These are phyloP conservation scores for Neodidymelliopsis sp. DNA, from an alignment of 2,329 filamentous ascomycete genomes.

Conservation along the genomic window DNA sequence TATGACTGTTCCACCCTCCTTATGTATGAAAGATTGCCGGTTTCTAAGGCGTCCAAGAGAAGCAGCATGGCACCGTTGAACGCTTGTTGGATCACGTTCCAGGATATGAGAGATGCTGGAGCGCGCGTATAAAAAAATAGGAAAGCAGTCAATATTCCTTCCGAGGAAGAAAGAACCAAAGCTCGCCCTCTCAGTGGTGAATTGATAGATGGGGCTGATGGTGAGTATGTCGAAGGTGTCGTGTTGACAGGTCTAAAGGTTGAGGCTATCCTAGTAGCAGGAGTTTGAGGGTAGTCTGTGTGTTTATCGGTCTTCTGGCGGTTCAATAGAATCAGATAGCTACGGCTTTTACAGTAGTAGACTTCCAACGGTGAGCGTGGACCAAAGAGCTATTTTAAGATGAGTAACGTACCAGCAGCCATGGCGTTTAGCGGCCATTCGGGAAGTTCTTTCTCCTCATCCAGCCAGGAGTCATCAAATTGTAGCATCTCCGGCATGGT, in stretches of 20 bases:
- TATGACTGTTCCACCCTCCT: conserved; percentile 52
- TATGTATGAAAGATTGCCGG: conserved; percentile 40
- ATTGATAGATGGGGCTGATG: conserved; percentile 25
- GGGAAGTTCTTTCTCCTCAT: conserved; percentile 48
- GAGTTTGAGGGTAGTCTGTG: not conserved
- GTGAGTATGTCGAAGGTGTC: conserved; percentile 18
- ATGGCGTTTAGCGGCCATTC: conserved; percentile 58
- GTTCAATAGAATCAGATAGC: conserved; percentile 58
- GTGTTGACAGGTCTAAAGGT: conserved; percentile 26
- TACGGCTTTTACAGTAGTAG: conserved; percentile 58
- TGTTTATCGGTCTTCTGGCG: conserved; percentile 50
- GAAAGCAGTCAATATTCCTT: conserved; percentile 54
- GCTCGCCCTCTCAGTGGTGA: conserved; percentile 47
- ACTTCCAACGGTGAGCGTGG: conserved; percentile 39
- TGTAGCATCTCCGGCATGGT: conserved; percentile 58
- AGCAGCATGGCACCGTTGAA: conserved; percentile 61
- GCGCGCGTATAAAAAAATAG: conserved; percentile 56
- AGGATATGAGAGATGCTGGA: conserved; percentile 56
- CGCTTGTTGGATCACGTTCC: conserved; percentile 58
- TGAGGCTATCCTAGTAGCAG: conserved; percentile 4
- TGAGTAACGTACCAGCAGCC: conserved; percentile 51
- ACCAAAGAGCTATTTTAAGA: not conserved
- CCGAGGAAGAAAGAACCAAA: conserved; percentile 53
- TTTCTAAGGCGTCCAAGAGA: conserved; percentile 55
- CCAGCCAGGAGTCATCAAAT: conserved; percentile 56